A percentile compares a stretch with the other conserved stretches of the same genome.
Evolutionary conservation across 345 rosid genomes (phyloP).

Genomic region (Aquilaria malaccensis): DNA sequence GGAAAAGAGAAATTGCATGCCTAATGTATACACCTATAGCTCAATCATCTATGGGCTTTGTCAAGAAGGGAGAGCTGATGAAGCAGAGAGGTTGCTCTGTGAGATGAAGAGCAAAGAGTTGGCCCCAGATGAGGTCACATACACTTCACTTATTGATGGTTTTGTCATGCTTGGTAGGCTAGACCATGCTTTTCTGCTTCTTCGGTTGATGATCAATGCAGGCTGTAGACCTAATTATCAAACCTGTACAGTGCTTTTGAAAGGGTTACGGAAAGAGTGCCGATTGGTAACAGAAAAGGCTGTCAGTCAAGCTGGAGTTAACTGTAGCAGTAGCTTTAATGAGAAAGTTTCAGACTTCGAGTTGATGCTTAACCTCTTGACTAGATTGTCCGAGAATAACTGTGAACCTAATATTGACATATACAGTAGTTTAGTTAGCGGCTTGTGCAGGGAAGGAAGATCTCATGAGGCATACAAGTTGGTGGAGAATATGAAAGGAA

Average conservation of each 20-base stretch:
- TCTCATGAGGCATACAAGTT: constrained; percentile 37
- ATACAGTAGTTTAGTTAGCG: constrained; percentile 30
- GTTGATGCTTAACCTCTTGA: constrained; percentile 29
- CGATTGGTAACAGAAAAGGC: constrained; percentile 28
- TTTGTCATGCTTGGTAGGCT: constrained; percentile 44
- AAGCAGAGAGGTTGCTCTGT: constrained; percentile 44
- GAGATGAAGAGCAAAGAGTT: constrained; percentile 45
- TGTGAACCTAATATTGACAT: constrained; percentile 34
- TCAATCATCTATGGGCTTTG: constrained; percentile 54
- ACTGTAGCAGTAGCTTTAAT: constrained; percentile 21
- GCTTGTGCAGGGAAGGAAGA: constrained; percentile 51
- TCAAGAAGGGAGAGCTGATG: constrained; percentile 43
- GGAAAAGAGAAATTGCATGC: constrained; percentile 36
- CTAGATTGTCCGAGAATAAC: constrained; percentile 40
- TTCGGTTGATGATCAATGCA: constrained; percentile 31
- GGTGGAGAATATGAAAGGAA: constrained; percentile 43
- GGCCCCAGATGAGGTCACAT: constrained; percentile 42
- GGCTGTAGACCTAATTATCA: constrained; percentile 52
- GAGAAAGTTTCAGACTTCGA: constrained; percentile 21
- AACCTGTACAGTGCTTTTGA: constrained; percentile 45
- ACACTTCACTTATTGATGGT: constrained; percentile 50
- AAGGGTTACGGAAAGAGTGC: constrained; percentile 44
- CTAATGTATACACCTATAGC: constrained; percentile 47
- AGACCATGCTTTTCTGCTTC: constrained; percentile 46
- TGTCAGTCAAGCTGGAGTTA: constrained; percentile 31